These are phyloP conservation scores for Kazachstania kunashirensis DNA, from an alignment of 805 yeast species.

Conservation along the genomic window DNA sequence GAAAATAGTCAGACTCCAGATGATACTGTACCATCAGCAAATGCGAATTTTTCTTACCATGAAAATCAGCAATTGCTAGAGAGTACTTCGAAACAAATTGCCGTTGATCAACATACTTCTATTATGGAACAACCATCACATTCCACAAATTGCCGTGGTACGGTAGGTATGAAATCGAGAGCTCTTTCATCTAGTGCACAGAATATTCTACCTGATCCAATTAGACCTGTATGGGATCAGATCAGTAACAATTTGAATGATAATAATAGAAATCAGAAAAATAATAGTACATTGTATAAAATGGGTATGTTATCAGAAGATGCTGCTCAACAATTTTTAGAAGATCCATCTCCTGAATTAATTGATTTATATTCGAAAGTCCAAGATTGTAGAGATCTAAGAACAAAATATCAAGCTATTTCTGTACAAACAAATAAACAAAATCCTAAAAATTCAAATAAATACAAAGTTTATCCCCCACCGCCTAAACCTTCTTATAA, in stretches of 20 bases:
- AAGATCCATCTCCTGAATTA: conserved; percentile 59
- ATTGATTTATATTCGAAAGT: conserved; percentile 54
- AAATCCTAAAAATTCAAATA: conserved; percentile 72
- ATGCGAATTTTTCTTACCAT: conserved; percentile 27
- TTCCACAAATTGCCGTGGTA: conserved; percentile 1
- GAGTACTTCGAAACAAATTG: conserved; percentile 23
- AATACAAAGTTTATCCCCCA: conserved; percentile 81
- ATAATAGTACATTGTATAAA: conserved; percentile 27
- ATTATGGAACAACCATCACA: conserved; percentile 14
- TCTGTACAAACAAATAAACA: conserved; percentile 66
- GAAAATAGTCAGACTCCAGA: neutral
- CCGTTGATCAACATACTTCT: conserved; percentile 21
- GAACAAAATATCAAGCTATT: conserved; percentile 62
- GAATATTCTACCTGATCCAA: conserved; percentile 20
- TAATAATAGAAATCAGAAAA: neutral
- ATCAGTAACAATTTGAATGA: neutral
- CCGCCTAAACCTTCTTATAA: conserved; percentile 91
- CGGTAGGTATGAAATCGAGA: conserved; percentile 4
- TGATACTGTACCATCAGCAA: conserved; percentile 6
- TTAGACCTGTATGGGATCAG: conserved; percentile 3
- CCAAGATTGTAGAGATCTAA: conserved; percentile 54
- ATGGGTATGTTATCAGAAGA: conserved; percentile 39
- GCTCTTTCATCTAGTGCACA: conserved; percentile 22
- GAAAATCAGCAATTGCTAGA: conserved; percentile 26
- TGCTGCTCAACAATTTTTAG: conserved; percentile 43